Conservation (phyloP, 805 yeast species). For the Scheffersomyces stipitis region DNA sequence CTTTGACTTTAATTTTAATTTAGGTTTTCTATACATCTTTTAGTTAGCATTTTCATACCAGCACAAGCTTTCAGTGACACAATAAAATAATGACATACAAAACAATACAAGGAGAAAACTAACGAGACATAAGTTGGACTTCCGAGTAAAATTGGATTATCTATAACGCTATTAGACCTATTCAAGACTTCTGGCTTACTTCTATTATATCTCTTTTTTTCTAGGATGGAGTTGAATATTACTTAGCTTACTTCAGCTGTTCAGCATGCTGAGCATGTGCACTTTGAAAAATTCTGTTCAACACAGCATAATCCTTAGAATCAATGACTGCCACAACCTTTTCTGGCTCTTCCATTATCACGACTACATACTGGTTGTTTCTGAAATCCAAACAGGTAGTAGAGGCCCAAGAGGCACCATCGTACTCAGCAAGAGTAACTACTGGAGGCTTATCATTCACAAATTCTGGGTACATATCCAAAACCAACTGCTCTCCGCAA, state of each 20-base stretch:
- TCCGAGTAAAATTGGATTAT: not conserved
- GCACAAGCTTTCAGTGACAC: no score
- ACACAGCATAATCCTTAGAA: slow-evolving; percentile 31
- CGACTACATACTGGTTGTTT: slow-evolving; percentile 39
- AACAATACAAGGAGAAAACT: no score
- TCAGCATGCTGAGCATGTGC: slow-evolving; percentile 36
- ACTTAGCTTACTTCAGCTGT: slow-evolving; percentile 6
- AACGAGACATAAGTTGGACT: no score
- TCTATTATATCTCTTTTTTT: not conserved
- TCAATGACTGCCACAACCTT: slow-evolving; percentile 46
- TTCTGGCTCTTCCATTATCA: slow-evolving; percentile 44
- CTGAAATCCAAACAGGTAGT: slow-evolving; percentile 49
- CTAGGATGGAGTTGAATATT: no score
- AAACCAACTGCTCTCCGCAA: no score
- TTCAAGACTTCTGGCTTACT: not conserved
- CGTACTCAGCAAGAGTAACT: slow-evolving; percentile 47
- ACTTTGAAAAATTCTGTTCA: slow-evolving; percentile 46
- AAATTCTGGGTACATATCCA: slow-evolving; percentile 37
- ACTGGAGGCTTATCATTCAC: slow-evolving; percentile 48
- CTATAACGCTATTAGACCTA: not conserved
- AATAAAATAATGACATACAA: no score
- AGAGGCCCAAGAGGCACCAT: slow-evolving; percentile 51
- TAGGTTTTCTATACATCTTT: not conserved
- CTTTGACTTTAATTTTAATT: not conserved
- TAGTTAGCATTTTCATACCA: not conserved